Evolutionary conservation across 78 protist species (phyloP), one percentile per base, ranked within the genome.

Genomic region (Acrasis kona): DNA sequence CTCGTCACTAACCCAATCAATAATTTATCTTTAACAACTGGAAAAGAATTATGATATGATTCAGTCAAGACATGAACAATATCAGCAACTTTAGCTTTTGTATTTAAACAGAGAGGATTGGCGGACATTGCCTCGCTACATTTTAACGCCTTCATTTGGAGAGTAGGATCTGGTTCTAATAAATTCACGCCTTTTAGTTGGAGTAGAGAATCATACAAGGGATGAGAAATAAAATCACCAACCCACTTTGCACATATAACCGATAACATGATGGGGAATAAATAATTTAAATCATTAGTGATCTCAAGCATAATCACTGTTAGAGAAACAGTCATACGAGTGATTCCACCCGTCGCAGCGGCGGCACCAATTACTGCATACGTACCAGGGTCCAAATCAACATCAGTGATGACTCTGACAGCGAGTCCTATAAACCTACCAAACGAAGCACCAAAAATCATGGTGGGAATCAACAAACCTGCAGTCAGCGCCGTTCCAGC

Each of bases 391-490:
- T 76, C 82, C n/a, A n/a, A n/a, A n/a, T n/a, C n/a, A n/a, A n/a
- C n/a, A n/a, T n/a, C n/a, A n/a, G n/a, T n/a, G n/a, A n/a, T n/a
- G n/a, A n/a, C n/a, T n/a, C n/a, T n/a, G n/a, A n/a, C n/a, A n/a
- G n/a, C n/a, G n/a, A n/a, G 74, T 37, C 97, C 90, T 36, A 79
- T 37, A 3, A 91, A 32, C 41, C 97, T 86, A 28, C 97, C 97
- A 27, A 68, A 86, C 39, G 88, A 75, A 29, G 89, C 92, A 8
- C 97, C 97, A 10, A 78, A 80, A 72, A 89, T 74, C 70, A 93
- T 82, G 82, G 72, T 41, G 8, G 97, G 97, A 5, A 93, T 2
- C 57, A 83, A 74, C 6, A 78, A 2, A 27, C 87, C 87, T 27
- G 65, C 5, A 10, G 87, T 10, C 9, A 76, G 41, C 4, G 35